Percentiles rank a stretch among this genome's conserved stretches.
Conservation (phyloP, 2,329 filamentous ascomycete genomes). For the Hymenoscyphus occultus region DNA sequence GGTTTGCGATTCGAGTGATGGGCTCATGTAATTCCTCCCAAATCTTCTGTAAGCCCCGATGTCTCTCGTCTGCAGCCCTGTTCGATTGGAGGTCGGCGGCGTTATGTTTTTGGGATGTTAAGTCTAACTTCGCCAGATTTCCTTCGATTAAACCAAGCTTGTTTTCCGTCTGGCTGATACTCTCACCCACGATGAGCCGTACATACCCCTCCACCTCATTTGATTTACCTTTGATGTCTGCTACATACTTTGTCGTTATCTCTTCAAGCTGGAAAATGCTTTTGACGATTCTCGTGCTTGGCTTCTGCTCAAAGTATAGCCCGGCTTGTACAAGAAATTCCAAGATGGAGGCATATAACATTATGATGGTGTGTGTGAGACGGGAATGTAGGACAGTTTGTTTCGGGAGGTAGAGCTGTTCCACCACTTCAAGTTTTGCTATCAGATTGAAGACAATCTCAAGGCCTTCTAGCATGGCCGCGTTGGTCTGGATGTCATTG, state of each 20-base stretch:
- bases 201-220: slow-evolving; percentile 3
- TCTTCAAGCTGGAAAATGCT: slow-evolving; percentile 13
- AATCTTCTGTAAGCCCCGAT: not conserved
- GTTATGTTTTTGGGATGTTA: too few species aligned
- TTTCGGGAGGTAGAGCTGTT: slow-evolving; percentile 7
- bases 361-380: slow-evolving; percentile 4
- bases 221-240: slow-evolving; percentile 10
- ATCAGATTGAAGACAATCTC: slow-evolving; percentile 14
- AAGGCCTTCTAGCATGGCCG: slow-evolving; percentile 11
- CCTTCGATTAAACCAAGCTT: not conserved
- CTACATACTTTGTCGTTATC: slow-evolving; percentile 4
- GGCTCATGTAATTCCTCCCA: slow-evolving; percentile 7
- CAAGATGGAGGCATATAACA: slow-evolving; percentile 11
- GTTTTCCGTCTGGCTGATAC: not conserved
- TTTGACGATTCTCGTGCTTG: slow-evolving; percentile 5
- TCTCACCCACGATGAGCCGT: not conserved
- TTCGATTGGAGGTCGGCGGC: not conserved
- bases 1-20: slow-evolving; percentile 1
- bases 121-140: not conserved
- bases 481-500: slow-evolving; percentile 13
- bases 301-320: slow-evolving; percentile 10
- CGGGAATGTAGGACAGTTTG: not conserved
- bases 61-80: not conserved
- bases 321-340: slow-evolving; percentile 10
- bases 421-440: slow-evolving; percentile 3